Conservation (phyloP, 768 basidiomycete species). For the Daedaleopsis sinensis region DNA sequence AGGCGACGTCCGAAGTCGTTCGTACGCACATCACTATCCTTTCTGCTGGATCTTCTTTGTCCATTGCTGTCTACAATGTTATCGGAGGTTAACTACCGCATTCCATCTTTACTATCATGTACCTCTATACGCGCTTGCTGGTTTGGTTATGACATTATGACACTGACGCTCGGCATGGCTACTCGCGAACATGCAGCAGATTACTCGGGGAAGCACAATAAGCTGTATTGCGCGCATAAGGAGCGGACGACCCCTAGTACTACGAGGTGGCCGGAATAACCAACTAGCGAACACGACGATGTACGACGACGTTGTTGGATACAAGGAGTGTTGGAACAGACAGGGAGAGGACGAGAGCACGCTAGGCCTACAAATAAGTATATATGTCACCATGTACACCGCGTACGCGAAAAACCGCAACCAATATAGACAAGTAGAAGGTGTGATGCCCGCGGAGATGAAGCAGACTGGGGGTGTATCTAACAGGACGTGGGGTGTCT, state of each 20-base stretch:
- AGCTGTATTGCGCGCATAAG: not conserved
- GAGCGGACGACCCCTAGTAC: not conserved
- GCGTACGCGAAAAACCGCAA: not conserved
- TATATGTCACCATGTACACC: conserved; percentile 4
- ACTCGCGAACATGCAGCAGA: too few relatives aligned
- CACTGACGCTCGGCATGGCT: not conserved
- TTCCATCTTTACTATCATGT: not conserved
- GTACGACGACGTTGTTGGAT: not conserved
- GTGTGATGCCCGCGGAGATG: not conserved
- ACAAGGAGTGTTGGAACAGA: conserved; percentile 4
- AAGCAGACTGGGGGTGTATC: not conserved
- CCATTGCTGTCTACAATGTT: not conserved
- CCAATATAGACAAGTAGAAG: conserved; percentile 2
- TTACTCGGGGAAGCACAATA: not conserved
- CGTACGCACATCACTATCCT: not conserved
- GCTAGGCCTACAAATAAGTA: conserved; percentile 14
- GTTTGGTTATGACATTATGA: not conserved
- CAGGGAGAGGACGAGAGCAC: conserved; percentile 11
- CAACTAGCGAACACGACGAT: not conserved
- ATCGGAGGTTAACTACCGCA: not conserved
- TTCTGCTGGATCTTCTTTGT: not conserved
- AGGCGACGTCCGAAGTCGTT: not conserved
- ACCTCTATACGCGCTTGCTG: not conserved
- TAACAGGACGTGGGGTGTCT: not conserved
- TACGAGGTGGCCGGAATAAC: not conserved